Evolutionary conservation across 495 filamentous ascomycete species (phyloP), one percentile per base, ranked within the genome.

Genomic region (Pyrenopolyporus hunteri): DNA sequence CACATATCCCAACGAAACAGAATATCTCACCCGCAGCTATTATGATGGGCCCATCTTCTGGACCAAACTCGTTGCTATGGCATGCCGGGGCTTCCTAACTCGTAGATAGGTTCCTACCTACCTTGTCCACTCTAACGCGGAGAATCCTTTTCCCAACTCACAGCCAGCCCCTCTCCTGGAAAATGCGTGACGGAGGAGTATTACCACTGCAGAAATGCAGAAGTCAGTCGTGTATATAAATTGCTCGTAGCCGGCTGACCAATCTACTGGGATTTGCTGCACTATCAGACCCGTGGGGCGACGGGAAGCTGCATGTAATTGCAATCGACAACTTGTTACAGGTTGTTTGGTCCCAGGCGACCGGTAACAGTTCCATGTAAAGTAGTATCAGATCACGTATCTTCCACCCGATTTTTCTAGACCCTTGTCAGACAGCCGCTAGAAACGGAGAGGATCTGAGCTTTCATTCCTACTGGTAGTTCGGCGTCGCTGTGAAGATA

Each of bases 281-380:
- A 66, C 61, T 57, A 61, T 61, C 20, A 66, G 63, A 61, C 57
- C 57, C 26, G 47, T 53, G 57, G 50, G 57, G 46, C 20, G 39
- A 33, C 63, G 63, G 63, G 26, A 57, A 43, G 46, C 47, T 51
- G 63, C 63, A 66, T 52, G 37, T 32, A 4, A 45, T 57, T 57
- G 36, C 33, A 56, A 63, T 63, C 56, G 47, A 47, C 35, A 32
- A 31, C 17, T 49, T 46, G 53, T 64, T 63, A 67, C 57, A 61
- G 61, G 64, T 31, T 53, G 47, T 52, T 57, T n/a, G 47, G 66
- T 64, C 60, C 69, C 69, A 71, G 66, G 26, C 67, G 52, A 36
- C 54, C 49, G 69, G 69, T 69, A 69, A 63, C 63, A 64, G 69
- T 71, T 67, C 44, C 69, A 67, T 59, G 56, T 23, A 48, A 64